Evolutionary conservation across 208 protist genomes (phyloP).

Genomic region (Leishmania amazonensis): DNA sequence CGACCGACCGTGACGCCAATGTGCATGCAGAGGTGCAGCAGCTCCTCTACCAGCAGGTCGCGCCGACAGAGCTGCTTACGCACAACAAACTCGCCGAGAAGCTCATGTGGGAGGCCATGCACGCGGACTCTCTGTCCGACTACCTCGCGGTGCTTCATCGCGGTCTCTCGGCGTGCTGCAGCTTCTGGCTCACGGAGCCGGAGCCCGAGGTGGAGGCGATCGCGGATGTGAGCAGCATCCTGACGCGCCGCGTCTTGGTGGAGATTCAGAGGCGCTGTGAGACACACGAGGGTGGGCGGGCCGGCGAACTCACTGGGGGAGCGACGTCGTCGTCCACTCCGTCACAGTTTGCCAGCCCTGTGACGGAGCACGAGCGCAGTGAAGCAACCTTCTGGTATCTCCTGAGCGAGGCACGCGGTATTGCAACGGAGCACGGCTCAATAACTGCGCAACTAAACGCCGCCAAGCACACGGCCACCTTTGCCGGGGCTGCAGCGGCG

Average conservation of each 20-base stretch:
- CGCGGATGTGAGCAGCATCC: conserved; percentile 64
- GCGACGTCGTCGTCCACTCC: not conserved
- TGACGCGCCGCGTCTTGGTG: conserved; percentile 55
- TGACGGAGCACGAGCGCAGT: conserved; percentile 40
- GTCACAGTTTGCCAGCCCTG: conserved; percentile 3
- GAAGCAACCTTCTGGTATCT: conserved; percentile 71
- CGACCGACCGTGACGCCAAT: conserved; percentile 40
- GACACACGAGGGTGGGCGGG: not conserved
- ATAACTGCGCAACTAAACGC: conserved; percentile 50
- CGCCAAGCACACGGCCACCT: conserved; percentile 27
- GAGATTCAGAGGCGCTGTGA: conserved; percentile 13
- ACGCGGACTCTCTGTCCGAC: conserved; percentile 48
- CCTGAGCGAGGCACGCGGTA: conserved; percentile 38
- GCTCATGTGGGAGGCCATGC: conserved; percentile 84
- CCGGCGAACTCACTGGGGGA: not conserved
- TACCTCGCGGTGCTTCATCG: conserved; percentile 39
- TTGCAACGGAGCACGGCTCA: conserved; percentile 50
- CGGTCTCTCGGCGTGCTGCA: conserved; percentile 54
- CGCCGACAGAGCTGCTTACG: conserved; percentile 51
- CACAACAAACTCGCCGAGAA: conserved; percentile 65
- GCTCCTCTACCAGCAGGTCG: conserved; percentile 54
- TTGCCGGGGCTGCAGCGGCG: conserved; percentile 4
- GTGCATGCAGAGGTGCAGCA: conserved; percentile 58
- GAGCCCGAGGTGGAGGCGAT: conserved; percentile 63
- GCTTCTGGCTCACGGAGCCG: conserved; percentile 60